Evolutionary conservation across 2,329 filamentous ascomycete species (phyloP).

Genomic region (Tricladium varicosporioides): DNA sequence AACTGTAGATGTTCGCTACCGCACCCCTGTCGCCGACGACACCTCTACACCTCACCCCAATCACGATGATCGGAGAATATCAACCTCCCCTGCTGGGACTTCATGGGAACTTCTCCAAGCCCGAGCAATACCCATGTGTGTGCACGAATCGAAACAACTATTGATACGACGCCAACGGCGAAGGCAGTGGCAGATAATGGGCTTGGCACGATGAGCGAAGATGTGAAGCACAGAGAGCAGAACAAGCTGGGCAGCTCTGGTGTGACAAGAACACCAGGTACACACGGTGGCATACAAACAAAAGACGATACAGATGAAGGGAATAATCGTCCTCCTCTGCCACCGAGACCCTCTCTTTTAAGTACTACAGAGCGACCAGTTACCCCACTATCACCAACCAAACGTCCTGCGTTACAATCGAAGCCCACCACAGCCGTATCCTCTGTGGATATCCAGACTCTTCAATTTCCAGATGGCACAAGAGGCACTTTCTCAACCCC

Average conservation of each 20-base stretch:
- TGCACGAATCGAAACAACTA: constrained; percentile 20
- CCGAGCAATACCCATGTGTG: constrained; percentile 8
- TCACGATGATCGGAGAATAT: constrained; percentile 1
- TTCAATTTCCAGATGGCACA: constrained; percentile 69
- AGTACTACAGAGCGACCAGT: constrained; percentile 17
- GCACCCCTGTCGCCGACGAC: constrained; percentile 1
- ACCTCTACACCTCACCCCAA: neutral
- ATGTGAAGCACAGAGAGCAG: constrained; percentile 6
- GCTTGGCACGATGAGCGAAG: constrained; percentile 25
- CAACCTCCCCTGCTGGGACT: constrained; percentile 7
- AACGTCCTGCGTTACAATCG: constrained; percentile 45
- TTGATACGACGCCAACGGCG: constrained; percentile 14
- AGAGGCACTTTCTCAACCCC: constrained; percentile 59
- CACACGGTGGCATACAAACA: constrained; percentile 2
- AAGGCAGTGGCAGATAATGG: constrained; percentile 24
- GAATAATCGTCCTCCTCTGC: constrained; percentile 42
- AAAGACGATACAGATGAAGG: constrained; percentile 36
- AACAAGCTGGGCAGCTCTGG: neutral
- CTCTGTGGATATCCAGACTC: constrained; percentile 74
- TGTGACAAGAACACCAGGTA: neutral
- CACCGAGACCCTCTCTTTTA: constrained; percentile 42
- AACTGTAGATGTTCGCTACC: constrained; percentile 8
- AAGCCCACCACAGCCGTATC: constrained; percentile 84
- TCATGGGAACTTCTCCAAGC: constrained; percentile 23
- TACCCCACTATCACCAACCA: constrained; percentile 27